Evolutionary conservation across 495 filamentous ascomycete genomes (phyloP), one percentile per base, ranked within the genome.

Genomic region (Aspergillus nidulans): DNA sequence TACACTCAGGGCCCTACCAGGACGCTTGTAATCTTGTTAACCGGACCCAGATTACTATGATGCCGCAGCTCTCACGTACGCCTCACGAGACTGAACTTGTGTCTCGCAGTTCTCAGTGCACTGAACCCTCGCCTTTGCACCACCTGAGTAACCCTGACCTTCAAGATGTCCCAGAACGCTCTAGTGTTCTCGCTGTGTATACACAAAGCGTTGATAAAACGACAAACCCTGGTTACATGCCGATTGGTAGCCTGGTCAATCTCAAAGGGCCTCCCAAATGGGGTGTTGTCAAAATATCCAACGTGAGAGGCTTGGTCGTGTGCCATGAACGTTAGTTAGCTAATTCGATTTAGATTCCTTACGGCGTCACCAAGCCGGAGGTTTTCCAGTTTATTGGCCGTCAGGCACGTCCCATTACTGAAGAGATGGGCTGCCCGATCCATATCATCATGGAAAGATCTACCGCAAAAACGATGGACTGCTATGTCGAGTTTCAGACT

Each of bases 401-500:
- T n/a, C 79, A 79, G 55, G 79, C 85, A 0, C 77, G 74, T 15
- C 69, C 89, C 34, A 68, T 86, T 34, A 52, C 61, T 28, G 72
- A 74, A 40, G 80, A 83, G 42, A 59, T 67, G 1, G 75, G 84
- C 6, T 84, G 82, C 48, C 76, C 86, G 0, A 70, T 92, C 9
- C 89, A 94, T 60, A 90, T 94, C 56, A 88, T 91, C 58, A 90
- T 94, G 87, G 89, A 92, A 47, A 84, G 87, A 7, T 73, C 81
- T 0, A 88, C 86, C 1, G 80, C 80, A 44, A 92, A 92, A 77
- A 92, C 89, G 0, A 82, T 85, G 68, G 87, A 91, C 48, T 85
- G 80, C 53, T 94, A 75, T 57, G 81, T 89, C 26, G 89, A 94
- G 62, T 84, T 91, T 44, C 50, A 70, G 26, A 78, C 73, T 6